These are phyloP conservation scores for Amauroascus niger DNA, from an alignment of 2,329 filamentous ascomycete genomes.

Conservation along the genomic window DNA sequence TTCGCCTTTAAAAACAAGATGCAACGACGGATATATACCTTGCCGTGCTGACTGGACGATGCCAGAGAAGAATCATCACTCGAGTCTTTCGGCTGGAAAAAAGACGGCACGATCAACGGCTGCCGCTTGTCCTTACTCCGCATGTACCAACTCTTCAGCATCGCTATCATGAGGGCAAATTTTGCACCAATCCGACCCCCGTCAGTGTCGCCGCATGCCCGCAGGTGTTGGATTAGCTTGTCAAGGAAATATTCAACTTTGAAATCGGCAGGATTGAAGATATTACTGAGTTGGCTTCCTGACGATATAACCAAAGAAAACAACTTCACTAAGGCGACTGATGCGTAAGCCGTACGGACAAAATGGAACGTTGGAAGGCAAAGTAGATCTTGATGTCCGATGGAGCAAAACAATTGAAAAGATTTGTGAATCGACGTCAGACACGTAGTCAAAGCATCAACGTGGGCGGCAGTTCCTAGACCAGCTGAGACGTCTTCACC, in stretches of 20 bases:
- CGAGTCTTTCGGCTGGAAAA: slow-evolving; percentile 14
- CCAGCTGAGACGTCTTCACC: slow-evolving; percentile 27
- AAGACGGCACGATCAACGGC: slow-evolving; percentile 11
- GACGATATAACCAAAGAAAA: slow-evolving; percentile 57
- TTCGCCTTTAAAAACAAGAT: background rate
- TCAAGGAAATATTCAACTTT: slow-evolving; percentile 59
- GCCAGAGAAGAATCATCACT: background rate
- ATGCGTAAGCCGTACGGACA: slow-evolving; percentile 61
- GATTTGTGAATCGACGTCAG: slow-evolving; percentile 57
- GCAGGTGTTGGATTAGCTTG: slow-evolving; percentile 58
- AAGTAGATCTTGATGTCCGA: slow-evolving; percentile 51
- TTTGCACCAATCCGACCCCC: slow-evolving; percentile 58
- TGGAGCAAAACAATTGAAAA: slow-evolving; percentile 54
- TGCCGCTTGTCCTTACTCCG: slow-evolving; percentile 37
- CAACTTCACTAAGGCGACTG: slow-evolving; percentile 64
- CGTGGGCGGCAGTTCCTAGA: slow-evolving; percentile 49
- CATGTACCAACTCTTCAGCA: slow-evolving; percentile 60
- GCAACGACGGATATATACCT: background rate
- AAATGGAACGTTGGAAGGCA: slow-evolving; percentile 61
- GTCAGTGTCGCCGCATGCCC: slow-evolving; percentile 52
- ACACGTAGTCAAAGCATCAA: slow-evolving; percentile 58
- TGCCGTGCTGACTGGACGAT: background rate
- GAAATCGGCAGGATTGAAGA: slow-evolving; percentile 60
- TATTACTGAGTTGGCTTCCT: slow-evolving; percentile 56
- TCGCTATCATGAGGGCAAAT: slow-evolving; percentile 59